phyloP scores from a whole-genome alignment of 345 rosid genomes.

The Citrus sinensis region DNA sequence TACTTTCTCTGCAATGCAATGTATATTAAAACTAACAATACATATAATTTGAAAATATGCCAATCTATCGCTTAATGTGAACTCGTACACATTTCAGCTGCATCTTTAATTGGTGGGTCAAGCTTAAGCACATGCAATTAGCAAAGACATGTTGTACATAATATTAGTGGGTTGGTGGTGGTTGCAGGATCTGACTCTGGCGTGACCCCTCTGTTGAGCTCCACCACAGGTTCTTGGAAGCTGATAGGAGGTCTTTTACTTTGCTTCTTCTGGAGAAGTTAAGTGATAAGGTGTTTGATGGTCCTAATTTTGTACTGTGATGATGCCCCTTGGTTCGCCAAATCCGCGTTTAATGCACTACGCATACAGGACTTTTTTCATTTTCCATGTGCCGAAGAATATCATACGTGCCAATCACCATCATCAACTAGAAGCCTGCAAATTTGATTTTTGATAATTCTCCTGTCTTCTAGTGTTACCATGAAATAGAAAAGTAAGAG shows the following conservation, averaged over 20 bases:
- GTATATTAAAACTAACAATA: background rate
- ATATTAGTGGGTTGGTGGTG: background rate
- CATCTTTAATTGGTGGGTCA: background rate
- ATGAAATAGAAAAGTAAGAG: background rate
- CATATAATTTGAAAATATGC: background rate
- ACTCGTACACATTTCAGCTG: background rate
- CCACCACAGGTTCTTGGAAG: background rate
- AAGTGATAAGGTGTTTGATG: background rate
- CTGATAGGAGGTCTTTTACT: background rate
- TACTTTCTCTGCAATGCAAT: background rate
- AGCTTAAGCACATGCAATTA: background rate
- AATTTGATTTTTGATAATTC: no score
- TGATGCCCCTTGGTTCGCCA: background rate
- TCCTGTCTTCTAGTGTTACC: background rate
- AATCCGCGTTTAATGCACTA: background rate
- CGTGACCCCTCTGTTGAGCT: background rate
- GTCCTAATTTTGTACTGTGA: background rate
- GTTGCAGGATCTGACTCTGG: background rate
- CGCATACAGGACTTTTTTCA: background rate
- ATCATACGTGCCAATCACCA: background rate
- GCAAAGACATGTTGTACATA: background rate
- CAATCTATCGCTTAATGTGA: background rate
- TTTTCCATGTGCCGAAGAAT: background rate
- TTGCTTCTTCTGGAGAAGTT: background rate
- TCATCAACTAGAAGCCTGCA: background rate